Evolutionary conservation across 116 monocot genomes (phyloP).

Genomic region (Zostera marina): DNA sequence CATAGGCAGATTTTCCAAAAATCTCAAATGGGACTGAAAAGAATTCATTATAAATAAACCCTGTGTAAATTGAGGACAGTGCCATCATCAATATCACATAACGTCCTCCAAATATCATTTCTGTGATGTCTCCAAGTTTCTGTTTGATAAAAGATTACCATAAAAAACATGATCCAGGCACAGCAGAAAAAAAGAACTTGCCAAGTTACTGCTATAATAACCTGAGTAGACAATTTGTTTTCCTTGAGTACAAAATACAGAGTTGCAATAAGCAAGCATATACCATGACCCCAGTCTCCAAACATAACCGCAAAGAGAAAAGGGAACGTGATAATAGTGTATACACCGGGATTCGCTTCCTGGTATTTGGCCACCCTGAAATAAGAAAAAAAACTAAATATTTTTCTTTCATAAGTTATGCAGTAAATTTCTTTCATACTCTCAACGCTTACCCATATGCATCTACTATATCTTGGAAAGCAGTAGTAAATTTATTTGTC

Average conservation of each 20-base stretch:
- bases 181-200: not conserved
- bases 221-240: conserved; percentile 86
- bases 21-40: conserved; percentile 94
- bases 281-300: conserved; percentile 99
- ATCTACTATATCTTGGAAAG: conserved; percentile 99
- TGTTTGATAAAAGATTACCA: conserved; percentile 15
- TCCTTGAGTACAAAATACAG: conserved; percentile 56
- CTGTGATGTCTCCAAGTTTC: conserved; percentile 97
- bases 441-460: conserved; percentile 72
- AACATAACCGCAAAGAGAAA: conserved; percentile 99
- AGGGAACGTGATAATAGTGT: conserved; percentile 85
- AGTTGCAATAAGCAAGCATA: conserved; percentile 74
- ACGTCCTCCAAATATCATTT: conserved; percentile 97
- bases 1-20: conserved; percentile 90
- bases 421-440: too few relatives aligned
- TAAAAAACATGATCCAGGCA: not conserved
- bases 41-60: conserved; percentile 96
- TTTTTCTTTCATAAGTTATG: conserved; percentile 1
- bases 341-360: conserved; percentile 99
- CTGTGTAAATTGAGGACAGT: conserved; percentile 93
- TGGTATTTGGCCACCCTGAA: conserved; percentile 91
- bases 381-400: conserved; percentile 6
- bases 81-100: conserved; percentile 97
- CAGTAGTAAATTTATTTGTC: conserved; percentile 86
- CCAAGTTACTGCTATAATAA: conserved; percentile 9